phyloP scores from a whole-genome alignment of 2,329 filamentous ascomycete species.

The Fusarium drepaniforme region DNA sequence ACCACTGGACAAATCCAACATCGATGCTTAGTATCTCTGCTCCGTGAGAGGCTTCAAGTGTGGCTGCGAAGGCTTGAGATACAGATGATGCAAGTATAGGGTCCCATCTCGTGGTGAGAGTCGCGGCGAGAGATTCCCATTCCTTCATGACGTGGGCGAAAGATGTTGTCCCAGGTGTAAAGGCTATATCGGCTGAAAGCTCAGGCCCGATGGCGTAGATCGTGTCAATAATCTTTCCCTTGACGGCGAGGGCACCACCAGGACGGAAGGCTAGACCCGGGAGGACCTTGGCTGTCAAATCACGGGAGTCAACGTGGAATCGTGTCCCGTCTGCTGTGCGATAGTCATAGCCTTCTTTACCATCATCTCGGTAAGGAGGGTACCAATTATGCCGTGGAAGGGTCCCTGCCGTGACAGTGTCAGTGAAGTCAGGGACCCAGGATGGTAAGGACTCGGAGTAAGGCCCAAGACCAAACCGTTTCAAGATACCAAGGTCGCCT shows the following conservation, averaged over 20 bases:
- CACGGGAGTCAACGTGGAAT: neutral
- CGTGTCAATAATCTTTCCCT: slow-evolving; percentile 12
- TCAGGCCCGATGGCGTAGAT: neutral
- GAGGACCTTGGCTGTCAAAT: neutral
- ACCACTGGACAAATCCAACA: slow-evolving; percentile 10
- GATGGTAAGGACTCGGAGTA: slow-evolving; percentile 1
- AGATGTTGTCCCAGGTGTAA: neutral
- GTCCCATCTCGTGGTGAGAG: neutral
- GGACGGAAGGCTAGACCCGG: neutral
- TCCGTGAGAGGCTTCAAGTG: neutral
- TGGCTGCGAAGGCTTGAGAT: neutral
- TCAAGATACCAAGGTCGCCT: neutral
- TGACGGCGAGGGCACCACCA: neutral
- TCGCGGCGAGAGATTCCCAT: slow-evolving; percentile 5
- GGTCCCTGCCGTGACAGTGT: neutral
- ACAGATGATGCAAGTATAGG: neutral
- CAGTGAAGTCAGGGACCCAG: slow-evolving; percentile 19
- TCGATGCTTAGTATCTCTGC: accelerated
- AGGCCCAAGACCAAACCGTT: neutral
- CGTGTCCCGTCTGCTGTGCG: neutral
- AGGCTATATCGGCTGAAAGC: neutral
- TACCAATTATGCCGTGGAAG: neutral
- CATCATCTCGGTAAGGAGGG: neutral
- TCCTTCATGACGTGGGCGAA: neutral
- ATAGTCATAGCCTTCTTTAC: neutral